phyloP scores from a whole-genome alignment of 805 yeast genomes.

The Phaffomyces opuntiae region DNA sequence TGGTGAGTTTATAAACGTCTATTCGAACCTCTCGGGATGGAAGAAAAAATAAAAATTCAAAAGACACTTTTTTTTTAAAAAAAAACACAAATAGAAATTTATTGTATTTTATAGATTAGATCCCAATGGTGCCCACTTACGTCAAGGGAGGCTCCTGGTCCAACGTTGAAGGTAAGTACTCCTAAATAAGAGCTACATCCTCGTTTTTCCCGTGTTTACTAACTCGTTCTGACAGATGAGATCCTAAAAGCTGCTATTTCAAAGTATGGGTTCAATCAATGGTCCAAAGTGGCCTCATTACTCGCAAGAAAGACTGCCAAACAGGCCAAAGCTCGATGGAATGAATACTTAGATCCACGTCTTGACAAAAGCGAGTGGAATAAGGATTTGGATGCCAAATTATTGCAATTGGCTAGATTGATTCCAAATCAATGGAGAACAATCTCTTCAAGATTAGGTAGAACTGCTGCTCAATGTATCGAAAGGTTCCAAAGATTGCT shows the following conservation, averaged over 20 bases:
- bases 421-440: slow-evolving; percentile 95
- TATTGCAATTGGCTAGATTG: slow-evolving; percentile 56
- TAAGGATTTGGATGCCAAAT: slow-evolving; percentile 64
- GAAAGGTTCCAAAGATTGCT: slow-evolving; percentile 75
- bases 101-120: not conserved
- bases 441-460: slow-evolving; percentile 70
- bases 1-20: too few species aligned
- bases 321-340: slow-evolving; percentile 92
- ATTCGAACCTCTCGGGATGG: too few species aligned
- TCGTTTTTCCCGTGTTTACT: not conserved
- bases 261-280: slow-evolving; percentile 89
- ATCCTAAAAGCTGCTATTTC: slow-evolving; percentile 85
- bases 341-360: slow-evolving; percentile 75
- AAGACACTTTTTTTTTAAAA: not conserved
- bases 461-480: slow-evolving; percentile 83
- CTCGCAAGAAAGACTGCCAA: slow-evolving; percentile 80
- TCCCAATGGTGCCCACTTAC: slow-evolving; percentile 50
- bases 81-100: not conserved
- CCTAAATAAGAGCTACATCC: too few species aligned
- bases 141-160: slow-evolving; percentile 92
- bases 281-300: slow-evolving; percentile 89
- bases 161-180: slow-evolving; percentile 37
- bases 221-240: slow-evolving; percentile 44
- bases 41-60: not conserved
- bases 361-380: slow-evolving; percentile 64